Evolutionary conservation across 1,284 basidiomycete species (phyloP).

Genomic region (Volvariella volvacea): DNA sequence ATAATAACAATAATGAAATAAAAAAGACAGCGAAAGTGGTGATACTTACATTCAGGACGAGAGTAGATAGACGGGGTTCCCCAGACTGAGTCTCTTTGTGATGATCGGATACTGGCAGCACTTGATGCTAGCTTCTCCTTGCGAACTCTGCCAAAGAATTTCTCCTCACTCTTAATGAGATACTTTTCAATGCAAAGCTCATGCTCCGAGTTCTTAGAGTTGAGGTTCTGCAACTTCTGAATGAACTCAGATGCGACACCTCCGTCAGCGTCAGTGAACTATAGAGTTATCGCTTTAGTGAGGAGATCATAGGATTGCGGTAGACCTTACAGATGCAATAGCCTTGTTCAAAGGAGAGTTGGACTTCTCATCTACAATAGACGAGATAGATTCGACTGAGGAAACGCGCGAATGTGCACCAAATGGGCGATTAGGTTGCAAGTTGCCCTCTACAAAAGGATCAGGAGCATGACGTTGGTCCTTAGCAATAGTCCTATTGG

Average conservation of each 20-base stretch:
- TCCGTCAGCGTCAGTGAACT: conserved; percentile 91
- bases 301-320: not conserved
- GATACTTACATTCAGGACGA: conserved; percentile 62
- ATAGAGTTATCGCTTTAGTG: conserved; percentile 8
- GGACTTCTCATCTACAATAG: conserved; percentile 84
- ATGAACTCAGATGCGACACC: conserved; percentile 87
- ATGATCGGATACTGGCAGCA: conserved; percentile 72
- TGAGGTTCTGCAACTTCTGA: conserved; percentile 73
- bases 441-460: conserved; percentile 67
- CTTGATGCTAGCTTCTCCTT: conserved; percentile 71
- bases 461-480: conserved; percentile 73
- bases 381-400: conserved; percentile 82
- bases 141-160: conserved; percentile 85
- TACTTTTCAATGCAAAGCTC: conserved; percentile 90
- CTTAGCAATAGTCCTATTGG: conserved; percentile 75
- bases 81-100: conserved; percentile 78
- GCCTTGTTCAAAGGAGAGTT: conserved; percentile 90
- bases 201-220: conserved; percentile 81
- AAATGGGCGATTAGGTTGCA: conserved; percentile 66
- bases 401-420: conserved; percentile 73
- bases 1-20: too few relatives aligned
- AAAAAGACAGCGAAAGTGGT: not conserved
- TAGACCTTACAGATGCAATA: conserved; percentile 66
- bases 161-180: conserved; percentile 85
- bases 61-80: conserved; percentile 71